Conservation (phyloP, 345 rosid species). For the Eucalyptus caleyi region DNA sequence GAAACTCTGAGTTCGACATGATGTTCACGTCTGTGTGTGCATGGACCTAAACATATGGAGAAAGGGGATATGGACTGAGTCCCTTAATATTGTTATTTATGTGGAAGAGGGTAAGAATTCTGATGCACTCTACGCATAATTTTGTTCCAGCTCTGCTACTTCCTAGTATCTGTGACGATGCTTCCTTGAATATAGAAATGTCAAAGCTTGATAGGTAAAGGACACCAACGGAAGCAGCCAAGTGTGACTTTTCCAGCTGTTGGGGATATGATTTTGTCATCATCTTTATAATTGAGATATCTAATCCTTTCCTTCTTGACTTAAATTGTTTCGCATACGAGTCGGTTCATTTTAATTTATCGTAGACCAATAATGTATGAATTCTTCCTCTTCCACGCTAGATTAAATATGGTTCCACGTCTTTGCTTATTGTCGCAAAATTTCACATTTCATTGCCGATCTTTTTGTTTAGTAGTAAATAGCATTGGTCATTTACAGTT, state of each 20-base stretch:
- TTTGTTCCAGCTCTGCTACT: background rate
- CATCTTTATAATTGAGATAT: background rate
- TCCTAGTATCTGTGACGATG: background rate
- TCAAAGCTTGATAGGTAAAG: background rate
- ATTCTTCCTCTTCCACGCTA: background rate
- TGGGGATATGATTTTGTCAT: background rate
- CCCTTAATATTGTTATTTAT: background rate
- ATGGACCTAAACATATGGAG: background rate
- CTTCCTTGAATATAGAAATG: background rate
- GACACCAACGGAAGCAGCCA: background rate
- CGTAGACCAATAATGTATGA: background rate
- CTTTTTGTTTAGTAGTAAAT: background rate
- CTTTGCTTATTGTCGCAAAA: too few species aligned
- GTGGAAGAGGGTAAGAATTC: background rate
- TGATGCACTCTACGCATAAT: background rate
- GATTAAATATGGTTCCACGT: background rate
- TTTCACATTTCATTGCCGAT: background rate
- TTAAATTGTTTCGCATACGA: background rate
- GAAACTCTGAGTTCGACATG: background rate
- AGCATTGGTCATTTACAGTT: background rate
- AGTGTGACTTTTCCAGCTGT: background rate
- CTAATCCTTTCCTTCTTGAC: background rate
- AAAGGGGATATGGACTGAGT: background rate
- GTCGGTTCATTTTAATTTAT: background rate
- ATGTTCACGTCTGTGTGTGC: background rate